Percentiles rank a stretch among this genome's conserved stretches.
Conservation (phyloP, 2,329 filamentous ascomycete genomes). For the Clonostachys byssicola region DNA sequence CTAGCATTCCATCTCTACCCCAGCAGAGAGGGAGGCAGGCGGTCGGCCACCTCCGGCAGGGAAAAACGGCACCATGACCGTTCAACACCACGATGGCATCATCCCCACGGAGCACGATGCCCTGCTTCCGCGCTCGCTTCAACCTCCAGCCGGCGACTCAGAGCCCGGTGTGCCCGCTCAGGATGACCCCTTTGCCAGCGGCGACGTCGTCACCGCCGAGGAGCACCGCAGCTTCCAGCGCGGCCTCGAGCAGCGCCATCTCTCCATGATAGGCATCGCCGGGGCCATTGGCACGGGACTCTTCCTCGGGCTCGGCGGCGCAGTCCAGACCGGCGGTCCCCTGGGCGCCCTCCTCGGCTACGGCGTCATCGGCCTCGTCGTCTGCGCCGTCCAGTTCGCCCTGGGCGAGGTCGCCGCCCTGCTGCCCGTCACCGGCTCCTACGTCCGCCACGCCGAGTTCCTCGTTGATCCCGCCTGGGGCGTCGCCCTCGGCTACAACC, state of each 20-base stretch:
- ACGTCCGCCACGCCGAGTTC: conserved; percentile 56
- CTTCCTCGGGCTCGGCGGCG: conserved; percentile 53
- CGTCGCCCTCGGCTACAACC: conserved; percentile 49
- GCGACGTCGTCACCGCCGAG: conserved; percentile 38
- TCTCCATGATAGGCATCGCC: conserved; percentile 60
- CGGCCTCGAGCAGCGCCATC: conserved; percentile 17
- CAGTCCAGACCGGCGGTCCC: conserved; percentile 45
- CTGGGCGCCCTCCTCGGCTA: conserved; percentile 46
- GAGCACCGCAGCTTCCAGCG: conserved; percentile 36
- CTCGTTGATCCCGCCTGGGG: conserved; percentile 58
- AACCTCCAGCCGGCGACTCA: no score
- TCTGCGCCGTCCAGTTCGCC: conserved; percentile 53
- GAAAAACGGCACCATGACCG: no score
- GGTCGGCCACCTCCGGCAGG: no score
- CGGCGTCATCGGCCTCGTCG: conserved; percentile 49
- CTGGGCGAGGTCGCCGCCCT: conserved; percentile 57
- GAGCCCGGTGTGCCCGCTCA: no score
- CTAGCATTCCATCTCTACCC: no score
- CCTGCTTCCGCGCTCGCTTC: no score
- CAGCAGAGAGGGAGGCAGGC: no score
- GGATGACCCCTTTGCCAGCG: conserved; percentile 11
- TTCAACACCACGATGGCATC: no score
- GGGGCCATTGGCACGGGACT: conserved; percentile 58
- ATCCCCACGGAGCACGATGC: no score
- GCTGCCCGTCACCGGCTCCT: conserved; percentile 58